Evolutionary conservation across 345 rosid genomes (phyloP), one percentile per base, ranked within the genome.

Genomic region (Citrus inodora): DNA sequence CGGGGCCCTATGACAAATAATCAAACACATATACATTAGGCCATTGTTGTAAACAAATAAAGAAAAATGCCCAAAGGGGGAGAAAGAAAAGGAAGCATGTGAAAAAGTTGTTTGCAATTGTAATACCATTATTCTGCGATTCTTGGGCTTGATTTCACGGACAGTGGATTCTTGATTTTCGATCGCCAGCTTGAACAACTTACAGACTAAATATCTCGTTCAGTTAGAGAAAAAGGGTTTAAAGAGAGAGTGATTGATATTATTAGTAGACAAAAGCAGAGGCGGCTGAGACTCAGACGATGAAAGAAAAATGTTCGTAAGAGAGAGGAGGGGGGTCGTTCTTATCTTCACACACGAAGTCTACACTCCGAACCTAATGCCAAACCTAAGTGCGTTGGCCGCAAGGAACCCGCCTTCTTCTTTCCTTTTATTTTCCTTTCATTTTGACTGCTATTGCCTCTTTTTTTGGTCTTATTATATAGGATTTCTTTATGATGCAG

Each of bases 71-170:
- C 60, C 30, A 19, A 55, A n/a, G 22, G 25, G n/a, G 79, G 79
- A 76, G 79, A 76, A 77, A 79, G 72, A 80, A 24, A 73, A 60
- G 58, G 19, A 40, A 40, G 51, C 51, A 33, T n/a, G 21, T 32
- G 56, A 11, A 66, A 21, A 59, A 1, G 19, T 62, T 2, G 74
- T 32, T 25, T 6, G 17, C 17, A 13, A 46, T 46, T 46, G 51
- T 46, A 13, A 16, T 81, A 94, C 97, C 97, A 92, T 94, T 83
- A 91, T 90, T 92, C 94, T 89, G 14, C 94, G 79, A 86, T 87
- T 94, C 86, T 88, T 88, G 64, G 97, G 95, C 82, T 88, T 92
- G 87, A 92, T 81, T 87, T 92, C 97, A 42, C 92, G 92, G 80
- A 85, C 90, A 30, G 95, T 70, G 78, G 90, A 80, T 70, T 93